These are phyloP conservation scores for Pseudonitzschia multistriata DNA, from an alignment of 108 stramenopile species.

Conservation along the genomic window DNA sequence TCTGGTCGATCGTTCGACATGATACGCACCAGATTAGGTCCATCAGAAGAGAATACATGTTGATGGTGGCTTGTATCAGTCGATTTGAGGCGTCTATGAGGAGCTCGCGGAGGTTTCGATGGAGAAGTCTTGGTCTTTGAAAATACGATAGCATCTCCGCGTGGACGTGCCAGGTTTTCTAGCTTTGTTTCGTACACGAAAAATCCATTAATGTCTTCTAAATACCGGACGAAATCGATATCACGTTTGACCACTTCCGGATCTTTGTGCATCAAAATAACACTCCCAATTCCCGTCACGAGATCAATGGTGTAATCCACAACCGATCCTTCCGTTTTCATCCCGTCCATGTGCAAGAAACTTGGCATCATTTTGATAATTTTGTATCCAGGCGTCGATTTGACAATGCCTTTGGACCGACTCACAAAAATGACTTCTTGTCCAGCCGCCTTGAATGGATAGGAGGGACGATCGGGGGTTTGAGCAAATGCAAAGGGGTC, in stretches of 20 bases:
- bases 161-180: conserved; percentile 72
- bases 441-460: conserved; percentile 72
- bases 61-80: conserved; percentile 26
- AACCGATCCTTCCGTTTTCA: conserved; percentile 52
- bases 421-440: conserved; percentile 69
- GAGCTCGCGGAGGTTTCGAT: conserved; percentile 16
- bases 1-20: conserved; percentile 77
- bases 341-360: conserved; percentile 66
- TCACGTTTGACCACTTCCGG: conserved; percentile 54
- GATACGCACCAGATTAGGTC: conserved; percentile 70
- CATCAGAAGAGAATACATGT: conserved; percentile 58
- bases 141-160: conserved; percentile 39
- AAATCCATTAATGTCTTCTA: conserved; percentile 80
- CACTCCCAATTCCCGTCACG: conserved; percentile 69
- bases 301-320: conserved; percentile 78
- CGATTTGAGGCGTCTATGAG: conserved; percentile 13
- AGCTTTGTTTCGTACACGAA: conserved; percentile 74
- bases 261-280: conserved; percentile 72
- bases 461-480: conserved; percentile 57
- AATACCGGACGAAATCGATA: conserved; percentile 77
- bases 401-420: conserved; percentile 67
- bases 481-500: conserved; percentile 57
- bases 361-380: conserved; percentile 70
- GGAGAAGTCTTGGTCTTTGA: neutral
- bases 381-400: conserved; percentile 73